Base-by-base conservation (phyloP, 768 basidiomycete species). In the Gymnopilus dilepis region DNA sequence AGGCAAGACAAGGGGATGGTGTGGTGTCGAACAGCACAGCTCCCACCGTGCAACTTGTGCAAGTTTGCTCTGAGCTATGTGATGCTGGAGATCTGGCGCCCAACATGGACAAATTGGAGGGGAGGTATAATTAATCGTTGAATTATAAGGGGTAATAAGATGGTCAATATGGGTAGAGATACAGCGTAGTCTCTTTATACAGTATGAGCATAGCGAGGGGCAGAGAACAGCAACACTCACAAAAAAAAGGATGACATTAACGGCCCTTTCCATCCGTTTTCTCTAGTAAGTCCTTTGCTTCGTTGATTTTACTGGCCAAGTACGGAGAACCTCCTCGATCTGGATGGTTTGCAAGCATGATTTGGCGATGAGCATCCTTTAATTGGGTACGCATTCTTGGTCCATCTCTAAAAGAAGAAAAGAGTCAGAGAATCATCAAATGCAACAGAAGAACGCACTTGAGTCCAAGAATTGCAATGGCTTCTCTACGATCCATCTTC, bases 301-400 rank as follows among this genome's bases (percentile, higher is more conserved):
- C 97, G 76, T 99, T 99, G 64, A 99, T 97, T 83, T 99, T 99
- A 70, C 94, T 95, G 12, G 97, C 96, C 52, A 99, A 79, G 76
- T 98, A 99, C 6, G 97, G 97, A n/a, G 95, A 93, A 30, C 97
- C 97, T 33, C 97, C 97, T 63, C 97, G 84, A 80, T 99, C 97
- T 11, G 97, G 97, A 78, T 99, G 97, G 77, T 99, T 99, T 28
- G 95, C 92, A 53, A 99, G 84, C 97, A 99, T 99, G 67, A 99
- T 92, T 37, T 91, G 86, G 58, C 97, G 88, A 77, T 99, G 97
- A 0, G 97, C 95, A 68, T 98, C 97, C 78, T 98, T 98, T 60
- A 98, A 74, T 73, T 82, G 87, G 56, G 72, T 85, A n/a, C 86
- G 84, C n/a, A 97, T 78, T 58, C 80, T 81, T 9, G 92, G 84